Conservation (phyloP, 2,329 filamentous ascomycete species). For the Stemphylium beticola region DNA sequence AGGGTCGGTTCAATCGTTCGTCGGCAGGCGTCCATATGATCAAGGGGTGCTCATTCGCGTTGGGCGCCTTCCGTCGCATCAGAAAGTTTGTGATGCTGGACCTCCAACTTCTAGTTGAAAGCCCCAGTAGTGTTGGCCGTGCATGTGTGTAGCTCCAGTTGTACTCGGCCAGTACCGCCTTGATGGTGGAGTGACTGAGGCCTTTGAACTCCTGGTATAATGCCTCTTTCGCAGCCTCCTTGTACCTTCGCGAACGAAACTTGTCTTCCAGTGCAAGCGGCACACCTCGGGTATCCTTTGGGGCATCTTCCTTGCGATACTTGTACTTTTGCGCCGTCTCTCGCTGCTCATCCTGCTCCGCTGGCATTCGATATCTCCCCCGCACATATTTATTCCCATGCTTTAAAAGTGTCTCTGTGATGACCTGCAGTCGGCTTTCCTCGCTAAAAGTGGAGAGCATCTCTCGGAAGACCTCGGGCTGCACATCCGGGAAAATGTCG, state of each 20-base stretch:
- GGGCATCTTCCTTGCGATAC: conserved; percentile 38
- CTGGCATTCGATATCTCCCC: conserved; percentile 61
- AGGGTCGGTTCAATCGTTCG: conserved; percentile 58
- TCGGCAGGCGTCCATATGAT: conserved; percentile 69
- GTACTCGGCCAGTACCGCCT: conserved; percentile 78
- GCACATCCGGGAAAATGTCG: conserved; percentile 79
- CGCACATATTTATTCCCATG: conserved; percentile 73
- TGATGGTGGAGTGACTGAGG: conserved; percentile 74
- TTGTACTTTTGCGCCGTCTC: conserved; percentile 41
- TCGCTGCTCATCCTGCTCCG: conserved; percentile 44
- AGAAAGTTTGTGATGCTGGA: conserved; percentile 76
- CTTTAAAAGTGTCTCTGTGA: conserved; percentile 78
- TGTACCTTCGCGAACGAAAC: conserved; percentile 72
- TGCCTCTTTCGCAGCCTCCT: conserved; percentile 69
- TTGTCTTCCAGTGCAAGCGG: conserved; percentile 65
- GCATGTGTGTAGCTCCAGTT: conserved; percentile 80
- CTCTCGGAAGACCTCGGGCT: conserved; percentile 81
- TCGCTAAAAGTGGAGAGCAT: conserved; percentile 77
- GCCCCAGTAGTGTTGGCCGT: conserved; percentile 69
- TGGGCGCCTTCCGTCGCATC: conserved; percentile 66
- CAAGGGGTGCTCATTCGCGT: conserved; percentile 62
- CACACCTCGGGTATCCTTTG: conserved; percentile 40
- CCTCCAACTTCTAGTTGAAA: conserved; percentile 78
- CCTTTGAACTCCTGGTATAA: conserved; percentile 78
- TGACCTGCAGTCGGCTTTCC: conserved; percentile 76